Evolutionary conservation across 495 filamentous ascomycete species (phyloP).

Genomic region (Lophiotrema nucula): DNA sequence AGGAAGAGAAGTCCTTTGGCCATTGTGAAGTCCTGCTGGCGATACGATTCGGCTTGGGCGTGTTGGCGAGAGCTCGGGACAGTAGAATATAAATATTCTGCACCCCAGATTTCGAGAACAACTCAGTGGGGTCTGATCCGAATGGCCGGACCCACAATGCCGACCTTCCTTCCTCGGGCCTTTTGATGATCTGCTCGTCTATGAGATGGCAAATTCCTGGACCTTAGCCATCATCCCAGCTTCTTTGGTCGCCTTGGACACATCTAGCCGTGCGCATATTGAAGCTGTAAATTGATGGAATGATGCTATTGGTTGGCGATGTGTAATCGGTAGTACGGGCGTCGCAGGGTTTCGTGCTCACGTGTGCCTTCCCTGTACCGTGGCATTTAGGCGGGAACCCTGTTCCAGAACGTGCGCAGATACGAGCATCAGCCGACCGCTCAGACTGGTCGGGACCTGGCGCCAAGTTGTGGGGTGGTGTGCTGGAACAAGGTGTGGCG

Average conservation of each 20-base stretch:
- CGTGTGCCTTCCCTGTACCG: too few relatives aligned
- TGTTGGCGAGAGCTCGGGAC: background rate
- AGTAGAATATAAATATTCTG: constrained; percentile 10
- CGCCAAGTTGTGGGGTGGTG: too few relatives aligned
- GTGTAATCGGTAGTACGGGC: too few relatives aligned
- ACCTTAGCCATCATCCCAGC: background rate
- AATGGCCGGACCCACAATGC: background rate
- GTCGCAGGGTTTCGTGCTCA: too few relatives aligned
- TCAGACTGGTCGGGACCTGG: too few relatives aligned
- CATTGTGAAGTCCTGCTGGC: constrained; percentile 1
- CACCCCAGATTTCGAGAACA: constrained; percentile 21
- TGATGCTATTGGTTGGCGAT: too few relatives aligned
- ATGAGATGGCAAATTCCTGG: background rate
- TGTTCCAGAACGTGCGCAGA: too few relatives aligned
- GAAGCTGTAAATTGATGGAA: too few relatives aligned
- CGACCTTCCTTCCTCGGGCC: background rate
- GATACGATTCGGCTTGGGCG: background rate
- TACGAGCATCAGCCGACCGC: too few relatives aligned
- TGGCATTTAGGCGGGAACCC: background rate
- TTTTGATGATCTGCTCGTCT: background rate
- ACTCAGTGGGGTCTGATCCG: background rate
- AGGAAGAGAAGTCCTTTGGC: constrained; percentile 2
- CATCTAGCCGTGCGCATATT: too few relatives aligned
- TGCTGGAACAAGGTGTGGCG: too few relatives aligned
- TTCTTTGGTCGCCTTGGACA: too few relatives aligned